Conservation (phyloP, 2,329 filamentous ascomycete genomes). For the Pestalotiopsis sp. region DNA sequence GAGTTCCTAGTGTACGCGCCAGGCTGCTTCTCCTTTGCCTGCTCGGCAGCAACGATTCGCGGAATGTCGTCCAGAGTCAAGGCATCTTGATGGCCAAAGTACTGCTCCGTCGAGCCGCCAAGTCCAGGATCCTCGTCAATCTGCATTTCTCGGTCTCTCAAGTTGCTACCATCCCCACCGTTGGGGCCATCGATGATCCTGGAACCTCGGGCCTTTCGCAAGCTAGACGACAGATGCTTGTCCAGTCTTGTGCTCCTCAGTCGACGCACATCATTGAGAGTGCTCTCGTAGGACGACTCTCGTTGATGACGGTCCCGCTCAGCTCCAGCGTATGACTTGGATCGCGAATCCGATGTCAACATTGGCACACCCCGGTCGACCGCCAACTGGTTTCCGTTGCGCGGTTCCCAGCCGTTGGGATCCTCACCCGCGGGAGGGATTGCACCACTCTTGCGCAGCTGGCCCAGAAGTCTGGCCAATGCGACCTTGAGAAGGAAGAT, state of each 20-base stretch:
- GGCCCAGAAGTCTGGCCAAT: constrained; percentile 84
- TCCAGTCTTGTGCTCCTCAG: constrained; percentile 92
- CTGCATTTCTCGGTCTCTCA: constrained; percentile 63
- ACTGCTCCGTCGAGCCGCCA: constrained; percentile 74
- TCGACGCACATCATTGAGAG: constrained; percentile 90
- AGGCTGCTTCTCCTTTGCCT: constrained; percentile 86
- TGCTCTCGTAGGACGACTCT: constrained; percentile 88
- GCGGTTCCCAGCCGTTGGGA: constrained; percentile 66
- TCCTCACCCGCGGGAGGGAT: constrained; percentile 76
- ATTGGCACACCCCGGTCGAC: constrained; percentile 54
- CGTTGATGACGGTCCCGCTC: constrained; percentile 63
- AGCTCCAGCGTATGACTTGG: constrained; percentile 69
- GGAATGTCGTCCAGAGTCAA: constrained; percentile 96
- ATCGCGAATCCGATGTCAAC: constrained; percentile 67
- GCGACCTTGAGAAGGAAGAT: constrained; percentile 91
- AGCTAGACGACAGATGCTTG: constrained; percentile 90
- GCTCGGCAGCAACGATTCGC: constrained; percentile 91
- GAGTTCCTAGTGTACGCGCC: constrained; percentile 79
- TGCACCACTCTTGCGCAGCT: constrained; percentile 80
- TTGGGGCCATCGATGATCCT: constrained; percentile 84
- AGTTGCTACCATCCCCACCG: constrained; percentile 58
- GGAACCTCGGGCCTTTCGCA: constrained; percentile 86
- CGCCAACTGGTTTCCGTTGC: constrained; percentile 60
- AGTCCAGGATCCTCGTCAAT: constrained; percentile 79
- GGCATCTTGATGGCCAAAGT: constrained; percentile 88